Base-by-base conservation (phyloP, 2,329 filamentous ascomycete species). In the Aspergillus sp. region DNA sequence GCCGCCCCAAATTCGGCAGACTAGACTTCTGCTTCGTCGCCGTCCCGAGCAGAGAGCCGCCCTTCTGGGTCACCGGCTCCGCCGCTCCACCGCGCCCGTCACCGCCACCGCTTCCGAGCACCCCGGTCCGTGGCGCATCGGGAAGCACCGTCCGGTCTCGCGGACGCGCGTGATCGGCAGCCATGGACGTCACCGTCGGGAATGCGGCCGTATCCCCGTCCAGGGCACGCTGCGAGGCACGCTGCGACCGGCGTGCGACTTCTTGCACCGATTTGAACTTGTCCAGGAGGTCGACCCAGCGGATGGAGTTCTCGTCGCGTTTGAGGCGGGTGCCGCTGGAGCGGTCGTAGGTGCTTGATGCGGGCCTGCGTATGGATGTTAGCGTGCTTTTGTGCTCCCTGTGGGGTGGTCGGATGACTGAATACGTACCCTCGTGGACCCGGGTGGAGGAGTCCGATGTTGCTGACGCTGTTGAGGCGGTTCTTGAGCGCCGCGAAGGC, bases 401-500 rank as follows among this genome's bases (percentile, higher is more conserved):
- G 14, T 42, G 29, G 14, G 16, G n/a, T 32, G 46, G 7, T 16
- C 25, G 32, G 17, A 19, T 42, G 36, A 16, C 11, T 1, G 40
- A n/a, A n/a, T n/a, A 85, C 86, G 75, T 86, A 94, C 89, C 83
- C 81, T 81, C 89, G 78, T 29, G 84, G 88, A 57, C 87, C 86
- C 60, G 89, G 88, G 68, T 97, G 93, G 56, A 99, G 78, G 71
- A 96, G 96, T 41, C 93, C 94, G 69, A 99, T 97, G 48, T 94
- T 92, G 76, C 90, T 96, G 61, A 99, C 94, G 72, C 90, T 96
- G 73, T 97, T 97, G 47, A 99, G 81, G 40, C 94, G 86, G 68
- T 99, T 99, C 71, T 97, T 97, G 52, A 99, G 79, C 2, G 94
- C 93, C 23, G 92, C 94, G 74, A 99, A 99, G 7, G 94, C 95